Conservation (phyloP, 345 rosid species). For the Linum lewisii region DNA sequence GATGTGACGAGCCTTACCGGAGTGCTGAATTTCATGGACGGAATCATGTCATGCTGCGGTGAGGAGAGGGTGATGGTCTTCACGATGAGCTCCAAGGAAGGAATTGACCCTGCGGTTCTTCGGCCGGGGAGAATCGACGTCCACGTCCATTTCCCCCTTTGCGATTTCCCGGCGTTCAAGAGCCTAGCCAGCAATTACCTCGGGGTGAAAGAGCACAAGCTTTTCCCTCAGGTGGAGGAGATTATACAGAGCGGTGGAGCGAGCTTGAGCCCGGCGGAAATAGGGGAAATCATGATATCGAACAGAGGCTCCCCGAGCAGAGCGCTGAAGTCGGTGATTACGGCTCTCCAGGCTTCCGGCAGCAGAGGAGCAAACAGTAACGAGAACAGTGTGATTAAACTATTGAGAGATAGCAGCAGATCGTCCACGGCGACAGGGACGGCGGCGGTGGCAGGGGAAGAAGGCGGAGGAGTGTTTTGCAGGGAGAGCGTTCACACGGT, state of each 20-base stretch:
- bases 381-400: neutral
- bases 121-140: constrained; percentile 22
- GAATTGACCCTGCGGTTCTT: constrained; percentile 6
- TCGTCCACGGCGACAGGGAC: constrained; percentile 2
- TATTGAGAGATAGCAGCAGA: neutral
- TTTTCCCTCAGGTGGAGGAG: constrained; percentile 17
- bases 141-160: constrained; percentile 13
- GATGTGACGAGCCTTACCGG: constrained; percentile 10
- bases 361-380: neutral
- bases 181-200: constrained; percentile 18
- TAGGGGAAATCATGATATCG: constrained; percentile 21
- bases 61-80: constrained; percentile 16
- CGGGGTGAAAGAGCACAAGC: constrained; percentile 22
- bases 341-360: constrained; percentile 13
- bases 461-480: constrained; percentile 5
- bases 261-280: constrained; percentile 20
- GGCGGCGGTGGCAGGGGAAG: neutral
- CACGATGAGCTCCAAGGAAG: constrained; percentile 12
- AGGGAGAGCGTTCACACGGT: constrained; percentile 19
- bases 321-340: constrained; percentile 17
- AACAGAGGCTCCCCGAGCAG: constrained; percentile 19
- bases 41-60: constrained; percentile 13
- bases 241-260: constrained; percentile 7
- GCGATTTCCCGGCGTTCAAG: constrained; percentile 17
- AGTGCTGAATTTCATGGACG: constrained; percentile 23